Conservation (phyloP, 352 stramenopile species). For the Phytophthora sp. region DNA sequence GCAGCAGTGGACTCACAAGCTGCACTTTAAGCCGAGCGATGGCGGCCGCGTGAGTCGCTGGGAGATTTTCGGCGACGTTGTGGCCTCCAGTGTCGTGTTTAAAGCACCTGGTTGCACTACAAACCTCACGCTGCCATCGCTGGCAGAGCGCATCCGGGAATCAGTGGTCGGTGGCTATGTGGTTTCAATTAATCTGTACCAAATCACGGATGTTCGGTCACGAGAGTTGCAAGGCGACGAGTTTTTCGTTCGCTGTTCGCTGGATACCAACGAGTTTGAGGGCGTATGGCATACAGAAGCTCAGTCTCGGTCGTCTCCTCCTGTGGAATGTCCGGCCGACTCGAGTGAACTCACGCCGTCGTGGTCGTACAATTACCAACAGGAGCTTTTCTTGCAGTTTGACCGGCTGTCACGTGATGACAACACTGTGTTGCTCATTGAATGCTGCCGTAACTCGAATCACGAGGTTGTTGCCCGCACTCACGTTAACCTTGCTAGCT, state of each 20-base stretch:
- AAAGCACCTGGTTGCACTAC: slow-evolving; percentile 76
- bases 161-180: slow-evolving; percentile 85
- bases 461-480: slow-evolving; percentile 83
- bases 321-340: slow-evolving; percentile 41
- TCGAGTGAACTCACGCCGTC: slow-evolving; percentile 29
- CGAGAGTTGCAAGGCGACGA: slow-evolving; percentile 63
- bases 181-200: slow-evolving; percentile 71
- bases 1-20: slow-evolving; percentile 88
- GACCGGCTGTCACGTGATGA: slow-evolving; percentile 84
- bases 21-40: slow-evolving; percentile 74
- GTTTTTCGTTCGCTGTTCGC: slow-evolving; percentile 85
- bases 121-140: slow-evolving; percentile 81
- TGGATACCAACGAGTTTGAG: slow-evolving; percentile 87
- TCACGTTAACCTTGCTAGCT: slow-evolving; percentile 83
- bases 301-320: slow-evolving; percentile 59
- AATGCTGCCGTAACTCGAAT: slow-evolving; percentile 78
- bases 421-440: slow-evolving; percentile 83
- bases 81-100: slow-evolving; percentile 88
- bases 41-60: slow-evolving; percentile 61
- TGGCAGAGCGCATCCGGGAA: slow-evolving; percentile 83
- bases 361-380: slow-evolving; percentile 77
- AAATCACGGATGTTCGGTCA: slow-evolving; percentile 71
- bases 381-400: slow-evolving; percentile 85
- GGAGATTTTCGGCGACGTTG: slow-evolving; percentile 88
- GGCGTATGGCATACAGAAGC: slow-evolving; percentile 86